Conservation (phyloP, 164 flowering plant genomes). For the Liriodendron chinense region DNA sequence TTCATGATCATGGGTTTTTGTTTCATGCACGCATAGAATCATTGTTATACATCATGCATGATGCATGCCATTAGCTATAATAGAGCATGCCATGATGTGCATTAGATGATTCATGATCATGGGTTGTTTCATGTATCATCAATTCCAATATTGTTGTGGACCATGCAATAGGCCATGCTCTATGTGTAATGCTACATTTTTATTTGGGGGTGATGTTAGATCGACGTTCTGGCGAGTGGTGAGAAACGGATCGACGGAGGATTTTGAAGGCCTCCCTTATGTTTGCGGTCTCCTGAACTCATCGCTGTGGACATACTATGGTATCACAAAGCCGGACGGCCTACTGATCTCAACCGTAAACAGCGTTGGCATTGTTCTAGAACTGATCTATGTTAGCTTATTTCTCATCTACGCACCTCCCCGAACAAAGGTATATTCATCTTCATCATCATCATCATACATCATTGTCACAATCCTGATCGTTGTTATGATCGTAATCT, state of each 20-base stretch:
- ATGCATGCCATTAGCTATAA: too few species aligned
- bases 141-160: too few species aligned
- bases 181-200: too few species aligned
- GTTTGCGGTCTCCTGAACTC: slow-evolving; percentile 56
- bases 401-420: slow-evolving; percentile 59
- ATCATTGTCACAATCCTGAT: neutral
- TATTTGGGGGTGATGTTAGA: neutral
- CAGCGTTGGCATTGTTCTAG: slow-evolving; percentile 49
- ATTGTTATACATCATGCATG: too few species aligned
- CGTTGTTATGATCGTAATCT: neutral
- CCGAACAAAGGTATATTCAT: slow-evolving; percentile 39
- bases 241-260: slow-evolving; percentile 62
- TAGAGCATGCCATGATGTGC: too few species aligned
- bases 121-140: too few species aligned
- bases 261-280: slow-evolving; percentile 62
- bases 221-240: slow-evolving; percentile 46
- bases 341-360: slow-evolving; percentile 58
- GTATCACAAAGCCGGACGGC: slow-evolving; percentile 23
- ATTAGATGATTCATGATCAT: too few species aligned
- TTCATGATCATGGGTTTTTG: too few species aligned
- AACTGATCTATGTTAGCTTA: slow-evolving; percentile 52
- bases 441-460: neutral
- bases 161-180: too few species aligned
- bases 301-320: slow-evolving; percentile 65
- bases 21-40: too few species aligned